Evolutionary conservation across 2,329 filamentous ascomycete genomes (phyloP), one percentile per base, ranked within the genome.

Genomic region (Talaromyces sp.): DNA sequence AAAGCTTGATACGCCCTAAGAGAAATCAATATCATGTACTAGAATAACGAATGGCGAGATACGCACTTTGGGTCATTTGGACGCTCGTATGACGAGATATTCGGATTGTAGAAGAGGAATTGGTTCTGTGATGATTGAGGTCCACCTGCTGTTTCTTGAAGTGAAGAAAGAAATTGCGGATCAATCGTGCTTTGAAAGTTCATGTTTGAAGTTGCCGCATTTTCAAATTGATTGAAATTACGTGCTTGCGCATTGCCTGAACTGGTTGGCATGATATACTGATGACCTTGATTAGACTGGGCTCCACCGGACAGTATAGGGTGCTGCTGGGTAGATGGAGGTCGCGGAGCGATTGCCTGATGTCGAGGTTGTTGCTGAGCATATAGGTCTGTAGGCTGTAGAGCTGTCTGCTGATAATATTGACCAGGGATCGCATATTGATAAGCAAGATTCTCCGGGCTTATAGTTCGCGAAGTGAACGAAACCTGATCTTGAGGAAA

Each of bases 151-250:
- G 73, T 68, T 42, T 44, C 58, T 37, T 70, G 69, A 5, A 69
- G 40, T 8, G 71, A 63, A 28, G 72, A 73, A 5, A 78, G 69
- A 42, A 74, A 78, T 35, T 76, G 75, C 0, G 76, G 76, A 56
- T 79, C 73, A 54, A 79, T 78, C 4, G 76, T 77, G 35, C 70
- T 73, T 61, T 75, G 72, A 48, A 70, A 71, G 14, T 65, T 60
- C 16, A 71, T 64, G 50, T 62, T 65, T 3, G 65, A 63, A 18
- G 46, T 35, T 25, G 65, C 61, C 18, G 65, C 62, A 12, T 69
- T 66, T 12, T 69, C 28, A 58, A 72, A 78, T 28, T 73, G 70
- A 56, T 70, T 70, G 42, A 76, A 72, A 58, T 72, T 68, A 31
- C 44, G 28, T 11, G 33, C 3, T 33, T 63, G 42, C 12, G 50